These are phyloP conservation scores for Hypoxylon sp. DNA, from an alignment of 2,329 filamentous ascomycete species.

Conservation along the genomic window DNA sequence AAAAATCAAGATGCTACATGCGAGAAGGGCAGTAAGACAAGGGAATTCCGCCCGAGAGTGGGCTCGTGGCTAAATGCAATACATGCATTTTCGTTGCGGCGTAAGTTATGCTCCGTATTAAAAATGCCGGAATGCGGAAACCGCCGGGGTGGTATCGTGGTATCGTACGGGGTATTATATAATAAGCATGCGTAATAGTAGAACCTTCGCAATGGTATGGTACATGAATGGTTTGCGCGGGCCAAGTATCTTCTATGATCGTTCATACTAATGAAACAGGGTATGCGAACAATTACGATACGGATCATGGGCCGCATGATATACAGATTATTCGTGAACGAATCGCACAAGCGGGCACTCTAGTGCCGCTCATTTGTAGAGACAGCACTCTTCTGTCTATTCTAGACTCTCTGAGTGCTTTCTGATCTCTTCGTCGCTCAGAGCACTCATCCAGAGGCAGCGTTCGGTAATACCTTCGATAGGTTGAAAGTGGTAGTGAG, in stretches of 20 bases:
- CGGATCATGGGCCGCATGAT: slow-evolving; percentile 39
- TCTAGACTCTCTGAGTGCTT: slow-evolving; percentile 65
- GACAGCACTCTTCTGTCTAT: slow-evolving; percentile 41
- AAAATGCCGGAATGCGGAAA: neutral
- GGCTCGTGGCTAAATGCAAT: slow-evolving; percentile 26
- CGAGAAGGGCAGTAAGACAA: slow-evolving; percentile 37
- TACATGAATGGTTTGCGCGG: slow-evolving; percentile 39
- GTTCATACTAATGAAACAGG: slow-evolving; percentile 41
- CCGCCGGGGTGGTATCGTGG: slow-evolving; percentile 31
- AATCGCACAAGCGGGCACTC: slow-evolving; percentile 9
- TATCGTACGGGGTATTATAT: slow-evolving; percentile 49
- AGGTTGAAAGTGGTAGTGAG: slow-evolving; percentile 78
- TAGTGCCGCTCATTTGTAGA: neutral
- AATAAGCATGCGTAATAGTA: slow-evolving; percentile 30
- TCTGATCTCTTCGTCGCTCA: slow-evolving; percentile 81
- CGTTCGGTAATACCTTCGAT: slow-evolving; percentile 82
- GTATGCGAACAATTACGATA: slow-evolving; percentile 32
- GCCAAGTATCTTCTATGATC: slow-evolving; percentile 43
- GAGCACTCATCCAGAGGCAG: slow-evolving; percentile 86
- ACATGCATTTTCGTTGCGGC: slow-evolving; percentile 29
- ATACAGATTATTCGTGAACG: slow-evolving; percentile 42
- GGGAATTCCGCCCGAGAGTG: slow-evolving; percentile 14
- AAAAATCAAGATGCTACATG: slow-evolving; percentile 32
- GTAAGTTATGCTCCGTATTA: neutral
- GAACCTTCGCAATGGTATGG: slow-evolving; percentile 41